Evolutionary conservation across 164 flowering plant genomes (phyloP).

Genomic region (Macadamia integrifolia): DNA sequence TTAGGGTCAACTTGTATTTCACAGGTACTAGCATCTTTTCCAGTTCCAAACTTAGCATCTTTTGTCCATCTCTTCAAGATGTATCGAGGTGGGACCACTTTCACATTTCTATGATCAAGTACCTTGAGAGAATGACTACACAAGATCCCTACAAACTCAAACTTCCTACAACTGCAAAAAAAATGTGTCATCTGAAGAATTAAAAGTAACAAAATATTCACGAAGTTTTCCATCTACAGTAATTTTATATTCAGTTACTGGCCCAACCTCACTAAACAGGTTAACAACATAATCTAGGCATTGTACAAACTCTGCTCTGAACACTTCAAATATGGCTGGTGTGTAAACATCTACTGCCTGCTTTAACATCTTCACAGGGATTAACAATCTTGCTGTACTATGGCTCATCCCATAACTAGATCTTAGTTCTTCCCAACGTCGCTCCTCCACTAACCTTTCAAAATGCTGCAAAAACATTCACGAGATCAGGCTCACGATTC

Average conservation of each 20-base stretch:
- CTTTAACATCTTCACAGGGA: conserved; percentile 13
- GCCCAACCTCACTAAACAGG: conserved; percentile 12
- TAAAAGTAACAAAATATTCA: conserved; percentile 13
- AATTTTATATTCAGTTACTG: conserved; percentile 16
- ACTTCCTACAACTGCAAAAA: background rate
- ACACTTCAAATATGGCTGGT: conserved; percentile 20
- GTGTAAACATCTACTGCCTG: conserved; percentile 24
- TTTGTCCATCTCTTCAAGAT: conserved; percentile 21
- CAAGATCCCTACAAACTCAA: background rate
- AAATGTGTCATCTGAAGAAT: conserved; percentile 9
- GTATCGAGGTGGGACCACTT: conserved; percentile 15
- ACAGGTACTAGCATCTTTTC: background rate
- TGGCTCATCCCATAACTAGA: conserved; percentile 16
- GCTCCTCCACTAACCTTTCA: conserved; percentile 19
- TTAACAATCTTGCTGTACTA: conserved; percentile 15
- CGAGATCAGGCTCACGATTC: conserved; percentile 13
- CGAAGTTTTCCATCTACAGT: conserved; percentile 8
- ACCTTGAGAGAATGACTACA: conserved; percentile 14
- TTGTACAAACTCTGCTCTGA: conserved; percentile 23
- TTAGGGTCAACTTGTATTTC: conserved; percentile 12
- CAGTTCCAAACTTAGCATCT: conserved; percentile 16
- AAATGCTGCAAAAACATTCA: conserved; percentile 24
- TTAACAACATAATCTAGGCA: conserved; percentile 17
- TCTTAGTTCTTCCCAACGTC: conserved; percentile 18
- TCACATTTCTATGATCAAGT: conserved; percentile 17